Base-by-base conservation (phyloP, 2,329 filamentous ascomycete genomes). In the Monosporascus sp. region DNA sequence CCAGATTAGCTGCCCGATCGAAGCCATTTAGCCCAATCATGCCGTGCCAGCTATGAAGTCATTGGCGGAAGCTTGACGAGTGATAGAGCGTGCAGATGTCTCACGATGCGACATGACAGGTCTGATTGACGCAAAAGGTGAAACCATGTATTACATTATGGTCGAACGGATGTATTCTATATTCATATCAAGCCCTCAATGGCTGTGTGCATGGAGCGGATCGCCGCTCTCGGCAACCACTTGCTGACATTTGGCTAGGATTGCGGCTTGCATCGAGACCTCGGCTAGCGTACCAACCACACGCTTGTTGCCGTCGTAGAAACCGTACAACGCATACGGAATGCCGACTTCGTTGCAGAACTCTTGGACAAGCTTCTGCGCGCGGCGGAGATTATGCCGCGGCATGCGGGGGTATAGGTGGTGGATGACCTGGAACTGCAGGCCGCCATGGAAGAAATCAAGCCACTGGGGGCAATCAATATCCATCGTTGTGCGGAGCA, bases 401-500 rank as follows among this genome's bases (percentile, higher is more conserved):
- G 91, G 91, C 57, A 96, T 84, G 11, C 91, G 82, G 2, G 91
- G 91, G 66, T 86, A 96, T 22, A 96, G 74, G 67, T 96, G 91
- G 66, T 96, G 91, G 50, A 96, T 86, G 7, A 87, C 90, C 70
- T 96, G 91, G 71, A 96, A 96, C 69, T 96, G 91, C 57, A 96
- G 75, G 4, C 91, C 91, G 22, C 91, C 91, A 62, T 96, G 91
- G 70, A 96, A 82, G 67, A 91, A 96, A 67, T 96, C 91, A 14
- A 96, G 77, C 91, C 91, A 96, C 14, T 81, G 77, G 1, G 91
- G 90, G 66, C 91, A 96, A 67, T 94, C 90, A 22, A 96, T 85
- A 59, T 96, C 91, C 91, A 96, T 96, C 14, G 91, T 96, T 1
- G 91, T 96, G 61, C 92, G 86, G 46, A 96, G 78, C 87, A 95